Conservation (phyloP, 805 yeast species). For the Zygosaccharomyces lentus region DNA sequence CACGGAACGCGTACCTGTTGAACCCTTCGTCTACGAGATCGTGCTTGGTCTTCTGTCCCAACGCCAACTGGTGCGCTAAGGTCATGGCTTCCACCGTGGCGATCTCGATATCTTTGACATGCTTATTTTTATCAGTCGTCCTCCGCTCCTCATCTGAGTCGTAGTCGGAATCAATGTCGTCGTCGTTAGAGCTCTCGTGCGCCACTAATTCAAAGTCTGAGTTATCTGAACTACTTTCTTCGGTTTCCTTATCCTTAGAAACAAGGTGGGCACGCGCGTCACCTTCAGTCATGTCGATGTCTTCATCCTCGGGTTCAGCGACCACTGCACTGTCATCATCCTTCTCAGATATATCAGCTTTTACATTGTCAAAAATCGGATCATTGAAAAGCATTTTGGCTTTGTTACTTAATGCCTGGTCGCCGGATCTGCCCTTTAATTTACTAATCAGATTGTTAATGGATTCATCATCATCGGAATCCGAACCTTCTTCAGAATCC, state of each 20-base stretch:
- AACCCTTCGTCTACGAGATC: constrained; percentile 90
- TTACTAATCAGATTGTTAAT: constrained; percentile 56
- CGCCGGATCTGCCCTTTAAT: constrained; percentile 44
- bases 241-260: constrained; percentile 16
- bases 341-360: constrained; percentile 34
- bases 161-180: constrained; percentile 40
- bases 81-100: constrained; percentile 98
- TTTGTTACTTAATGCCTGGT: constrained; percentile 36
- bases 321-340: constrained; percentile 8
- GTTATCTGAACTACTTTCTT: constrained; percentile 24
- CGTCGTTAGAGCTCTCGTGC: constrained; percentile 37
- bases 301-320: constrained; percentile 1
- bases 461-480: constrained; percentile 70
- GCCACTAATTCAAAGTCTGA: constrained; percentile 47
- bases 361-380: constrained; percentile 49
- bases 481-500: constrained; percentile 43
- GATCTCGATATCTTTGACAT: constrained; percentile 65
- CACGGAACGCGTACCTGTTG: constrained; percentile 88
- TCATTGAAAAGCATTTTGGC: constrained; percentile 48
- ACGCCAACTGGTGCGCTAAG: constrained; percentile 89
- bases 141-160: constrained; percentile 52
- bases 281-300: neutral
- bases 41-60: constrained; percentile 79
- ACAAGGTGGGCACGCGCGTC: constrained; percentile 21
- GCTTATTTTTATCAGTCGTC: constrained; percentile 42